Conservation (phyloP, 805 yeast genomes). For the Ogataea polymorpha region DNA sequence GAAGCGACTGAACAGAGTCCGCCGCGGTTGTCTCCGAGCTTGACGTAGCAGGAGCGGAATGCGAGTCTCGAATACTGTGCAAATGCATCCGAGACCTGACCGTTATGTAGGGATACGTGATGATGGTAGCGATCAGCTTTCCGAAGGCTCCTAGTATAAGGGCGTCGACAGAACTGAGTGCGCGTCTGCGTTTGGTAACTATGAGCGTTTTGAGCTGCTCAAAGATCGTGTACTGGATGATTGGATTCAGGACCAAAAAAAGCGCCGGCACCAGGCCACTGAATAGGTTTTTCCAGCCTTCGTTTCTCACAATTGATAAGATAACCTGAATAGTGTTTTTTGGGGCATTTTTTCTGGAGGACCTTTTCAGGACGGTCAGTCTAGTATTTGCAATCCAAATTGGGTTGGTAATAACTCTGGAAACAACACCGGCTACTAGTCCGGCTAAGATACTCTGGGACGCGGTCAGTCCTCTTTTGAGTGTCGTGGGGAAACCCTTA, state of each 20-base stretch:
- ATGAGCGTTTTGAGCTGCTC: slow-evolving; percentile 78
- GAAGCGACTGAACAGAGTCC: slow-evolving; percentile 24
- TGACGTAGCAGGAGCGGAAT: slow-evolving; percentile 11
- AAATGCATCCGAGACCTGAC: slow-evolving; percentile 86
- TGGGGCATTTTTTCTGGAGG: slow-evolving; percentile 17
- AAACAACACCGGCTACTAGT: slow-evolving; percentile 81
- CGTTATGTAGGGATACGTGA: slow-evolving; percentile 90
- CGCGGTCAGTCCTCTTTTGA: slow-evolving; percentile 46
- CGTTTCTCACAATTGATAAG: slow-evolving; percentile 59
- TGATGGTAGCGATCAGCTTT: slow-evolving; percentile 81
- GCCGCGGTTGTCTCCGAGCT: slow-evolving; percentile 9
- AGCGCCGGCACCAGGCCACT: slow-evolving; percentile 88
- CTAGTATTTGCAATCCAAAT: slow-evolving; percentile 95
- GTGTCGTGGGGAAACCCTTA: slow-evolving; percentile 12
- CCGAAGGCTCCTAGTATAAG: slow-evolving; percentile 87
- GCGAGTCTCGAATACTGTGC: slow-evolving; percentile 33
- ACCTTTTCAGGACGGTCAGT: slow-evolving; percentile 57
- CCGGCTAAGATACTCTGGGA: slow-evolving; percentile 73
- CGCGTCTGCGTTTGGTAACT: slow-evolving; percentile 47
- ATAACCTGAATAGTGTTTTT: slow-evolving; percentile 48
- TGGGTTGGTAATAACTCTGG: slow-evolving; percentile 81
- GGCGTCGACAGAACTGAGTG: slow-evolving; percentile 71
- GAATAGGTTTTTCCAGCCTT: slow-evolving; percentile 70
- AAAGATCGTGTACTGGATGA: slow-evolving; percentile 86
- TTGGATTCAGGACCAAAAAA: slow-evolving; percentile 81